phyloP scores from a whole-genome alignment of 306 rosid genomes.

The Lupinus albus region DNA sequence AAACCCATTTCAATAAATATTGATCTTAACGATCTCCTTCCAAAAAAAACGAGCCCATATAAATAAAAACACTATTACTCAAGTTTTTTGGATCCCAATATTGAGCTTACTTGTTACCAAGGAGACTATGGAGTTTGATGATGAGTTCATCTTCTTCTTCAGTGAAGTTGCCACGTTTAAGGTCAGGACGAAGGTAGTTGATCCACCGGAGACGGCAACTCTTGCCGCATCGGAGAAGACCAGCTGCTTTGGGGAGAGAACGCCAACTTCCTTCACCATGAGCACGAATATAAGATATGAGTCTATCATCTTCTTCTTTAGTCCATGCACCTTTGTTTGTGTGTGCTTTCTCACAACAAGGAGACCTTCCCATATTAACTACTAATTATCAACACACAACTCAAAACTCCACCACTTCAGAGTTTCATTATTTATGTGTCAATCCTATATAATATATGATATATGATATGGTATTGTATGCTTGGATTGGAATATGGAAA shows the following conservation, averaged over 20 bases:
- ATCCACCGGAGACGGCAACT: constrained; percentile 97
- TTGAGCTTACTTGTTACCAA: constrained; percentile 89
- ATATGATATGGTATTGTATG: background rate
- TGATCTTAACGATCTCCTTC: no score
- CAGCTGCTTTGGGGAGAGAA: constrained; percentile 97
- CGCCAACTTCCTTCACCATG: constrained; percentile 99
- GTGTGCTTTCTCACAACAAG: constrained; percentile 98
- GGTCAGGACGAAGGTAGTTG: constrained; percentile 97
- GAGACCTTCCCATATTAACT: constrained; percentile 98
- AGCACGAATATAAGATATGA: constrained; percentile 80
- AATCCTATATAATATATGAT: no score
- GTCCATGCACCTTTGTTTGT: constrained; percentile 99
- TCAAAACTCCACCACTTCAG: no score
- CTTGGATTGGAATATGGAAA: background rate
- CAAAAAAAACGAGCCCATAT: no score
- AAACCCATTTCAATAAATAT: background rate
- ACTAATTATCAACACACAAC: no score
- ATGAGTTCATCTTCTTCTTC: constrained; percentile 95
- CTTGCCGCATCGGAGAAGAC: constrained; percentile 96
- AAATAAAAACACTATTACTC: no score
- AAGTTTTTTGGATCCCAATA: no score
- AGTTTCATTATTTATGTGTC: no score
- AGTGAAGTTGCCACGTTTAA: constrained; percentile 91
- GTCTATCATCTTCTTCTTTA: constrained; percentile 94
- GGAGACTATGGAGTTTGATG: constrained; percentile 98